Evolutionary conservation across 345 rosid genomes (phyloP), one percentile per base, ranked within the genome.

Genomic region (Populus nigra): DNA sequence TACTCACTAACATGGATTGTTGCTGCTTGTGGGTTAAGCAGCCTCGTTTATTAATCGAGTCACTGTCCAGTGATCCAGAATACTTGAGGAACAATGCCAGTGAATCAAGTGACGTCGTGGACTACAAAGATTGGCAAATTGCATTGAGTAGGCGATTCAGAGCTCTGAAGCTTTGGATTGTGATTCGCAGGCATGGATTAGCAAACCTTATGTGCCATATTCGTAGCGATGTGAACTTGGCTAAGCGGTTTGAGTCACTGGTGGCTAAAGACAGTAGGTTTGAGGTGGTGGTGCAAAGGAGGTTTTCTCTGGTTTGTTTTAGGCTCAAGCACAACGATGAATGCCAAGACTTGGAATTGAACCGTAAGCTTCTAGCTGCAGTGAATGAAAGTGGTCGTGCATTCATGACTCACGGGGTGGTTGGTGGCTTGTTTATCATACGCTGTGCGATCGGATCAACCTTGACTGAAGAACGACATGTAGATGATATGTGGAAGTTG

Each of bases 101-200:
- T 22, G 80, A 79, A 35, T 39, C 83, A 1, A 69, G 75, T 0
- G 7, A 29, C 3, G 74, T 80, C 0, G 33, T 77, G 1, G 85
- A 85, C 59, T 85, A 85, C 33, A 85, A 83, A 45, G 88, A 78
- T 3, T 85, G 82, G 88, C 85, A 85, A 22, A 78, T 85, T 25
- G 66, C 84, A 31, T 31, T 76, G 23, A 79, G 84, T 18, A 68
- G 83, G 35, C 53, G 84, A 36, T 86, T 86, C 33, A 81, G 8
- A 17, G 85, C 86, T 2, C 31, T 86, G 41, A 86, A 79, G 77
- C 85, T 86, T 1, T 86, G 85, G 86, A 20, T 86, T 17, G 85
- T 86, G 80, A 81, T 86, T 12, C 76, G 78, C 2, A 55, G 70
- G 38, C 76, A 86, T 50, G 88, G 86, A 16, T 16, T 81, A 17